A percentile compares a stretch with the other conserved stretches of the same genome.
Conservation (phyloP, 2,329 filamentous ascomycete genomes). For the Fusarium pininemorale region DNA sequence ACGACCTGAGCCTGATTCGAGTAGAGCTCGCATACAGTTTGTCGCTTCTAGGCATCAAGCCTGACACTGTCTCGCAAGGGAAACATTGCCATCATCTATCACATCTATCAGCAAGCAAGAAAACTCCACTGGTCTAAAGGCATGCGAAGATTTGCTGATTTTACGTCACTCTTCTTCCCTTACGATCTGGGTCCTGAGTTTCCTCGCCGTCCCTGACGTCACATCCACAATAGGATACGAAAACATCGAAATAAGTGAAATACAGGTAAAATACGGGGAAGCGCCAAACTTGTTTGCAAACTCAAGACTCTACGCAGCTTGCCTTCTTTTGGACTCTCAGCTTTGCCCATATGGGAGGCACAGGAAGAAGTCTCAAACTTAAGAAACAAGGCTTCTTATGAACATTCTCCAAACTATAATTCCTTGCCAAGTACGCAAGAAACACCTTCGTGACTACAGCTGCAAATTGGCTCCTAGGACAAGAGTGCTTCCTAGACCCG, state of each 20-base stretch:
- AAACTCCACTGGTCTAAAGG: too few species aligned
- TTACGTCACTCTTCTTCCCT: too few species aligned
- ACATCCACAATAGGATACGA: rapidly evolving
- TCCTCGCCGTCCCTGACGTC: rapidly evolving
- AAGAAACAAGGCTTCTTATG: background rate
- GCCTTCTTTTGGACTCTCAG: background rate
- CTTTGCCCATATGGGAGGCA: background rate
- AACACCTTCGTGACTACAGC: background rate
- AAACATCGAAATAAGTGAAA: background rate
- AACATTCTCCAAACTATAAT: too few species aligned
- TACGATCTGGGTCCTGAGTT: background rate
- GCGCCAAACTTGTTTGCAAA: rapidly evolving
- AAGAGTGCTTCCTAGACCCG: background rate
- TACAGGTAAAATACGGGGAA: rapidly evolving
- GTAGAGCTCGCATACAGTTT: background rate
- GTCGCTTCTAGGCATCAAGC: background rate
- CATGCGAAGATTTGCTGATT: too few species aligned
- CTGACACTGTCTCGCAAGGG: rapidly evolving
- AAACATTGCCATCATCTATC: background rate
- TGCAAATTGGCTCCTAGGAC: background rate
- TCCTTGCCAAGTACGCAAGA: background rate
- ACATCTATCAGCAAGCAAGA: too few species aligned
- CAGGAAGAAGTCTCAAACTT: background rate
- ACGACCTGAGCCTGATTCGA: rapidly evolving
- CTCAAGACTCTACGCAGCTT: rapidly evolving